A percentile compares a stretch with the other conserved stretches of the same genome.
These are phyloP conservation scores for Calycina herbarum DNA, from an alignment of 2,329 filamentous ascomycete species.

Conservation along the genomic window DNA sequence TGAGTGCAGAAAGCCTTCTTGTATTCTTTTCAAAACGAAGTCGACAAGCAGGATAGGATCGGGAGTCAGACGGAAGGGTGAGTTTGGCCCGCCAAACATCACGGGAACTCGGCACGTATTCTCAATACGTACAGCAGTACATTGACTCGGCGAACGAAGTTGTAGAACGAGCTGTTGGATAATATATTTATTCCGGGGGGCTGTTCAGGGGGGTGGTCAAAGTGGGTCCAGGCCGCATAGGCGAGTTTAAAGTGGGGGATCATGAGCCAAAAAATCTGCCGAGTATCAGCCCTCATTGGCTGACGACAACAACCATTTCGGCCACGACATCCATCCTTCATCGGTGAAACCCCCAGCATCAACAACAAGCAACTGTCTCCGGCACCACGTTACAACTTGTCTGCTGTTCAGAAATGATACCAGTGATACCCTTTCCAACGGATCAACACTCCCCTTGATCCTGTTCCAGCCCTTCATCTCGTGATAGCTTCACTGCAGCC, in stretches of 20 bases:
- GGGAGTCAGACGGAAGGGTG: neutral
- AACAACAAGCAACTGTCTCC: neutral
- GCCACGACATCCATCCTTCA: conserved; percentile 13
- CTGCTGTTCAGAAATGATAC: neutral
- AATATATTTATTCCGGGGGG: conserved; percentile 10
- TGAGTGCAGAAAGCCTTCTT: neutral
- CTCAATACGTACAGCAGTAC: conserved; percentile 5
- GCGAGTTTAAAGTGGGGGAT: conserved; percentile 8
- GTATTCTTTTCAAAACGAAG: neutral
- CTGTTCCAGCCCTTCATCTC: neutral
- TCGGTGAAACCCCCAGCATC: neutral
- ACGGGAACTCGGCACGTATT: neutral
- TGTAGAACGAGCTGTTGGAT: neutral
- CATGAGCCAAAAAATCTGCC: conserved; percentile 5
- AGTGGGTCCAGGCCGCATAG: neutral
- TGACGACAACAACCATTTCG: neutral
- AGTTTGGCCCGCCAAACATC: neutral
- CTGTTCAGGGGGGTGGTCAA: neutral
- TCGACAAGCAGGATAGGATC: neutral
- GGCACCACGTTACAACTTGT: conserved; percentile 1
- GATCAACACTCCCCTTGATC: neutral
- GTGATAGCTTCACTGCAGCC: conserved; percentile 1
- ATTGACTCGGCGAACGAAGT: neutral
- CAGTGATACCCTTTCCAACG: neutral
- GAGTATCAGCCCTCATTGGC: conserved; percentile 1